These are phyloP conservation scores for Aquilaria sinensis DNA, from an alignment of 345 rosid genomes.

Conservation along the genomic window DNA sequence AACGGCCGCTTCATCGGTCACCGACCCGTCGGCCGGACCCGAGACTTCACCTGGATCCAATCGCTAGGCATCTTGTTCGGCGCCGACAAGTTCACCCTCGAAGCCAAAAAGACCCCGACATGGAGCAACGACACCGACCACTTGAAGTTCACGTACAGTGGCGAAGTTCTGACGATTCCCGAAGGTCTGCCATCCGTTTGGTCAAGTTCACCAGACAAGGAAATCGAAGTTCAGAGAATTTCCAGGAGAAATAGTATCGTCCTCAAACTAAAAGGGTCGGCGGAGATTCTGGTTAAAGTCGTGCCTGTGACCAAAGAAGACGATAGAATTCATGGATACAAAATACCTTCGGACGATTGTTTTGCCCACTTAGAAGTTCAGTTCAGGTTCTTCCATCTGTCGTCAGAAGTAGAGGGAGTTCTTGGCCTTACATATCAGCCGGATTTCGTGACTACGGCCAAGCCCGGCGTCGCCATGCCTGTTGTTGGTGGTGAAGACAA, in stretches of 20 bases:
- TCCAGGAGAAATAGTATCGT: slow-evolving; percentile 43
- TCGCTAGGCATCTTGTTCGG: slow-evolving; percentile 49
- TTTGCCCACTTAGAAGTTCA: slow-evolving; percentile 68
- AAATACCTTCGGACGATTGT: slow-evolving; percentile 47
- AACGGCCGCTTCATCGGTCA: slow-evolving; percentile 50
- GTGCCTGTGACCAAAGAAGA: slow-evolving; percentile 75
- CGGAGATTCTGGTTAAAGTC: slow-evolving; percentile 51
- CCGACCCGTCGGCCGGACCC: slow-evolving; percentile 32
- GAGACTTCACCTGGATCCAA: slow-evolving; percentile 61
- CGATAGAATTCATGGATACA: slow-evolving; percentile 50
- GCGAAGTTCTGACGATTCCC: slow-evolving; percentile 34
- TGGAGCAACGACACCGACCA: slow-evolving; percentile 56
- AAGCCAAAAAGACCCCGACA: slow-evolving; percentile 39
- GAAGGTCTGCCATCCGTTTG: slow-evolving; percentile 50
- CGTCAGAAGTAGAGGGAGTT: slow-evolving; percentile 57
- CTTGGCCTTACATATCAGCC: slow-evolving; percentile 58
- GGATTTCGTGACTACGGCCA: slow-evolving; percentile 54
- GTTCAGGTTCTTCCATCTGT: slow-evolving; percentile 49
- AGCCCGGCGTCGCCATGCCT: slow-evolving; percentile 58
- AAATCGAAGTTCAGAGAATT: slow-evolving; percentile 49
- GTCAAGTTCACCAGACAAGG: slow-evolving; percentile 32
- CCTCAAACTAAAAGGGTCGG: slow-evolving; percentile 34
- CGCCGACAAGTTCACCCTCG: slow-evolving; percentile 47
- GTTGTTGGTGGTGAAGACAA: slow-evolving; percentile 46
- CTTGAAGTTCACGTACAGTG: slow-evolving; percentile 45